A percentile compares a stretch with the other conserved stretches of the same genome.
phyloP scores from a whole-genome alignment of 179 eudicot species.

The Nepenthes alata region DNA sequence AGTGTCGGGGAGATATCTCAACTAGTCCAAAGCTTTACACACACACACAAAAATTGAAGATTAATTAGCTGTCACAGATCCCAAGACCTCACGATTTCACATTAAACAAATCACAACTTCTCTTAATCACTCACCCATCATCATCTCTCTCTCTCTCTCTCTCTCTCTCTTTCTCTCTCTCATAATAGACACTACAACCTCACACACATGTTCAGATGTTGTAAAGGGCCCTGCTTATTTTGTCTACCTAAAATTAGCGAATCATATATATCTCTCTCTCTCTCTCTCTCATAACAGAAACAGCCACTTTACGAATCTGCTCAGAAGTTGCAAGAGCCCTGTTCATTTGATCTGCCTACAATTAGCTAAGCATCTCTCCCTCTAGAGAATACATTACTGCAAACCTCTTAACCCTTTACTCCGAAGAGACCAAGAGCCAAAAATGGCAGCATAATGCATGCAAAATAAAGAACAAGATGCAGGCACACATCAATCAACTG shows the following conservation, averaged over 20 bases:
- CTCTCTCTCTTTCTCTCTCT: slow-evolving; percentile 4
- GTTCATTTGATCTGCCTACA: slow-evolving; percentile 6
- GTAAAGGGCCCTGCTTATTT: no score
- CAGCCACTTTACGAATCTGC: slow-evolving; percentile 17
- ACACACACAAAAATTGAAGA: slow-evolving; percentile 12
- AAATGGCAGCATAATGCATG: slow-evolving; percentile 8
- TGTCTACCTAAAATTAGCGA: no score
- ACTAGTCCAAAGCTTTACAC: slow-evolving; percentile 35
- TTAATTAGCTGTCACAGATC: slow-evolving; percentile 30
- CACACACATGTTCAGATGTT: not conserved
- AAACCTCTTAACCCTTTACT: not conserved
- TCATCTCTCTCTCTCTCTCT: not conserved
- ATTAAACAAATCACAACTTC: slow-evolving; percentile 9
- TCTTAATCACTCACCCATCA: slow-evolving; percentile 17
- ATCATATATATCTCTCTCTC: not conserved
- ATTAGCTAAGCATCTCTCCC: not conserved
- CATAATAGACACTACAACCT: slow-evolving; percentile 25
- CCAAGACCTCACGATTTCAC: slow-evolving; percentile 41
- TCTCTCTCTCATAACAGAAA: no score
- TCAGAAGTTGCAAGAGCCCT: slow-evolving; percentile 9
- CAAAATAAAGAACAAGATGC: slow-evolving; percentile 12
- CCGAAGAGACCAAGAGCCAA: not conserved
- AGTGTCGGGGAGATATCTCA: slow-evolving; percentile 39
- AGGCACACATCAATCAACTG: slow-evolving; percentile 1
- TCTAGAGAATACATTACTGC: not conserved